Conservation (phyloP, 1,284 basidiomycete genomes). For the Heterobasidion annosum region DNA sequence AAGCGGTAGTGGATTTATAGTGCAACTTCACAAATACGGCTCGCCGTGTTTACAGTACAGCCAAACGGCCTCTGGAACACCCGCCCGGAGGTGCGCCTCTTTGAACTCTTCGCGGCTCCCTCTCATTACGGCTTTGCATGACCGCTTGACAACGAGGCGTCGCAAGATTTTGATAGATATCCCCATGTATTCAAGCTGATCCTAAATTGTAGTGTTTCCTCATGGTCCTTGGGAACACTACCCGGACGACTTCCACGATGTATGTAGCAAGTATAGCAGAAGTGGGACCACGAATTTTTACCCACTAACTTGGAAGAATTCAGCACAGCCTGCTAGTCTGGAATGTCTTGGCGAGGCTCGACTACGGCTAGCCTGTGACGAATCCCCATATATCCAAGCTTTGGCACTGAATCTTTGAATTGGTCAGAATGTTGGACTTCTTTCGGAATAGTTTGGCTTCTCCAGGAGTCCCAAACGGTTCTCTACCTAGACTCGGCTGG, state of each 20-base stretch:
- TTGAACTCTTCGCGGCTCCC: background rate
- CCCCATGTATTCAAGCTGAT: background rate
- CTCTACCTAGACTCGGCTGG: background rate
- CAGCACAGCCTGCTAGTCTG: background rate
- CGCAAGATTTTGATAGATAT: background rate
- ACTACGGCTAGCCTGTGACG: background rate
- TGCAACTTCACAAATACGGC: background rate
- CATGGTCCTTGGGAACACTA: too few relatives aligned
- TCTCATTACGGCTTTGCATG: background rate
- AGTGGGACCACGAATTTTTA: background rate
- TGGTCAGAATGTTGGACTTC: background rate
- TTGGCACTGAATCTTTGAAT: background rate
- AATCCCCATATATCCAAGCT: background rate
- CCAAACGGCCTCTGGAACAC: too few relatives aligned
- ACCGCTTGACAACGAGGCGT: background rate
- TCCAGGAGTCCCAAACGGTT: background rate
- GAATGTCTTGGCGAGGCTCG: background rate
- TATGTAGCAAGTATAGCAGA: background rate
- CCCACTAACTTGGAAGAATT: background rate
- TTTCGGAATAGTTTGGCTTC: background rate
- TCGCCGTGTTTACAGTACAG: too few relatives aligned
- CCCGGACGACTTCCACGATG: background rate
- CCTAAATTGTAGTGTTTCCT: too few relatives aligned
- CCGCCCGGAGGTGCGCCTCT: background rate
- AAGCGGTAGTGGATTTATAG: background rate